Evolutionary conservation across 2,329 filamentous ascomycete species (phyloP).

Genomic region (Laburnicola sp.): DNA sequence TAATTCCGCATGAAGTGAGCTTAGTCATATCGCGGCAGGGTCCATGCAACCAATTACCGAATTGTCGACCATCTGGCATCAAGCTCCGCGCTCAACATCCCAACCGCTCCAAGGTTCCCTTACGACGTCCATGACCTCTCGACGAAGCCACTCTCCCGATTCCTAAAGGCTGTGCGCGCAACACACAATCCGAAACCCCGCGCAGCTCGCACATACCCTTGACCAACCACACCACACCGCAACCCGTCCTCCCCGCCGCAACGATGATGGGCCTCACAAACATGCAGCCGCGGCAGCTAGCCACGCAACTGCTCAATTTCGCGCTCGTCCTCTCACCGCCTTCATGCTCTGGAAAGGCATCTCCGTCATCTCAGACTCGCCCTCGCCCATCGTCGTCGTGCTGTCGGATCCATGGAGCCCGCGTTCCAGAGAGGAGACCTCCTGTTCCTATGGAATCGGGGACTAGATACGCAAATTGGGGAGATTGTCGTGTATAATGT

Average conservation of each 20-base stretch:
- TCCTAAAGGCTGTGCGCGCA: background rate
- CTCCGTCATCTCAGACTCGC: slow-evolving; percentile 70
- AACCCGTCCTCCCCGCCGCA: slow-evolving; percentile 16
- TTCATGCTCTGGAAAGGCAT: slow-evolving; percentile 94
- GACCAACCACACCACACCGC: slow-evolving; percentile 57
- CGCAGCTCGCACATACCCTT: background rate
- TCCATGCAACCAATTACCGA: slow-evolving; percentile 7
- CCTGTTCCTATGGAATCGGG: slow-evolving; percentile 75
- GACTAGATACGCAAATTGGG: slow-evolving; percentile 65
- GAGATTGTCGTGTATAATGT: slow-evolving; percentile 84
- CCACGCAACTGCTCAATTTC: slow-evolving; percentile 85
- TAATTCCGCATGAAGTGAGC: background rate
- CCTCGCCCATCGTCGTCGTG: slow-evolving; percentile 76
- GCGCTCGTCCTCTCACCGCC: slow-evolving; percentile 86
- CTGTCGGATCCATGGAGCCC: slow-evolving; percentile 81
- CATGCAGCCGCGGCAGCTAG: slow-evolving; percentile 76
- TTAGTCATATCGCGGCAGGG: slow-evolving; percentile 5
- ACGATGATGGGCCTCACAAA: slow-evolving; percentile 55
- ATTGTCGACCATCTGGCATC: slow-evolving; percentile 11
- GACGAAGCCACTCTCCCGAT: background rate
- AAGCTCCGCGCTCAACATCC: slow-evolving; percentile 7
- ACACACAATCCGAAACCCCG: background rate
- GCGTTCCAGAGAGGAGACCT: slow-evolving; percentile 79
- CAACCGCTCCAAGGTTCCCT: background rate
- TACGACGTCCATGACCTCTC: background rate